Percentiles rank a stretch among this genome's conserved stretches.
phyloP scores from a whole-genome alignment of 345 rosid species.

The Orychophragmus violaceus region DNA sequence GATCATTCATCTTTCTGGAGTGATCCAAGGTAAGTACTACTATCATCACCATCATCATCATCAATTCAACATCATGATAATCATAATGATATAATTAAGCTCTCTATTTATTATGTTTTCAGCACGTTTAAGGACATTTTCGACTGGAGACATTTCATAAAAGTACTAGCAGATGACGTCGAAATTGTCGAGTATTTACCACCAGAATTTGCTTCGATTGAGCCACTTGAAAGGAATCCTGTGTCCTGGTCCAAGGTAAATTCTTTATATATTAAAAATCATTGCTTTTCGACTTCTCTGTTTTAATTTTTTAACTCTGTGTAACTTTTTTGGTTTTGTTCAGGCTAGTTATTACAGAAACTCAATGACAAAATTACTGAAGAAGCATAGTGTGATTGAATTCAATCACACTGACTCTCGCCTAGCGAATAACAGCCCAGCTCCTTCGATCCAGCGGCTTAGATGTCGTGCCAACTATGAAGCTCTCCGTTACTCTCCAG shows the following conservation, averaged over 20 bases:
- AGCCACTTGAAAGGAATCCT: constrained; percentile 44
- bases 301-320: constrained; percentile 15
- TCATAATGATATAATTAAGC: neutral
- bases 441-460: constrained; percentile 51
- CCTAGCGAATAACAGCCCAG: constrained; percentile 56
- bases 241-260: constrained; percentile 67
- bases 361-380: constrained; percentile 34
- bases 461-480: constrained; percentile 66
- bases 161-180: constrained; percentile 48
- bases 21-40: constrained; percentile 58
- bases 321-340: neutral
- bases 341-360: constrained; percentile 56
- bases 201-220: constrained; percentile 26
- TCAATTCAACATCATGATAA: neutral
- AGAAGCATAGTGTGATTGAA: constrained; percentile 45
- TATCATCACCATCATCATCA: neutral
- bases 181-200: constrained; percentile 51
- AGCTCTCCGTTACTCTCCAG: constrained; percentile 48
- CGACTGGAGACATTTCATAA: constrained; percentile 57
- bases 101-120: neutral
- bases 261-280: neutral
- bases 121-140: constrained; percentile 68
- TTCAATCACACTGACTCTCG: constrained; percentile 62
- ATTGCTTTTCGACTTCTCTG: neutral
- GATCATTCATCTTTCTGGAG: constrained; percentile 75